Evolutionary conservation across 2,329 filamentous ascomycete species (phyloP), one percentile per base, ranked within the genome.

Genomic region (Chaetothyriales sp.): DNA sequence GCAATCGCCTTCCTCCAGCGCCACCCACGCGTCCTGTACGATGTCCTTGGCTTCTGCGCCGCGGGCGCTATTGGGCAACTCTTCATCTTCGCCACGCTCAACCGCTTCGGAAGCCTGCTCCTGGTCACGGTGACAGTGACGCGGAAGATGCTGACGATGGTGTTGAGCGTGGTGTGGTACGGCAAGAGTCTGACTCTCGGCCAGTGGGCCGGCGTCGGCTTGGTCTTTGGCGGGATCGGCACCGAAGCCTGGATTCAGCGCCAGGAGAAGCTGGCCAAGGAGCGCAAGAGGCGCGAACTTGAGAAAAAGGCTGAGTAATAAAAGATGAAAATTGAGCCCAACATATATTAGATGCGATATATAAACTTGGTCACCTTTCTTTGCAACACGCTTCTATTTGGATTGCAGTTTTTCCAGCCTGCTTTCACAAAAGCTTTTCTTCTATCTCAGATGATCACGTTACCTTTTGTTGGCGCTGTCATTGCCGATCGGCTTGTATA

Each of bases 111-210:
- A 8, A 92, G 84, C 8, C 78, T 98, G 47, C 76, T 96, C 48
- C 79, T 98, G 47, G 90, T 96, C 44, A 96, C 92, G 3, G 89
- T 98, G 2, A 98, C 88, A 1, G 92, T 98, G 45, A 98, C 92
- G 45, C 78, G 92, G 63, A 98, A 98, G 73, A 98, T 98, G 92
- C 78, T 96, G 66, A 96, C 90, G 59, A 98, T 98, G 92, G 86
- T 96, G 53, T 75, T 96, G 48, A 95, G 87, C 49, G 92, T 98
- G 25, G 73, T 96, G 54, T 88, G 87, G 70, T 98, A 96, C 65
- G 92, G 92, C 25, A 92, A 98, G 67, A 79, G 77, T 56, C 76
- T 98, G 47, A 84, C 79, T 25, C 70, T 73, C n/a, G 93, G 90
- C 76, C 92, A 98, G 70, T 95, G 89, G 86, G 71, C 93, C 5